Conservation (phyloP, 2,329 filamentous ascomycete genomes). For the Botrytis medusae region DNA sequence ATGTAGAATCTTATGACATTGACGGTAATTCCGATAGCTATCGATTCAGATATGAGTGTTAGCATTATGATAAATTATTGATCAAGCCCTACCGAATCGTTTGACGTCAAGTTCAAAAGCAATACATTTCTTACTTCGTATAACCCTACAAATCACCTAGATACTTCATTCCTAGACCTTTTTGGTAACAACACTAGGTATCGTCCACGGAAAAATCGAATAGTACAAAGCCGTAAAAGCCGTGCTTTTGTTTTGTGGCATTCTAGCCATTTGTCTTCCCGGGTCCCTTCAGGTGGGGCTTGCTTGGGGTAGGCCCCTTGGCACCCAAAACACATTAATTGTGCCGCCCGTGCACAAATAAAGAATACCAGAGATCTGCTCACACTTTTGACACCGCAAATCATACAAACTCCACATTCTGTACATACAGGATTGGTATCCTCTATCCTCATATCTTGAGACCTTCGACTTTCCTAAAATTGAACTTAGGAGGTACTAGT, state of each 20-base stretch:
- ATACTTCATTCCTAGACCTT: neutral
- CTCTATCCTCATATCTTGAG: conserved; percentile 12
- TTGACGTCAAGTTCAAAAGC: neutral
- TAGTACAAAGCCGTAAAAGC: neutral
- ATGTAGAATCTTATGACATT: neutral
- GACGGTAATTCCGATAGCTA: neutral
- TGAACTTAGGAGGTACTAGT: neutral
- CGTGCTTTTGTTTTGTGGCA: neutral
- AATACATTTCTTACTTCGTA: neutral
- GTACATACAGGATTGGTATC: neutral
- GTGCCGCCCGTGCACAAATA: conserved; percentile 13
- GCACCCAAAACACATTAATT: conserved; percentile 7
- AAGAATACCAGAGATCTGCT: neutral
- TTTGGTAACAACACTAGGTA: neutral
- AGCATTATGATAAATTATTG: neutral
- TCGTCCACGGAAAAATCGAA: neutral
- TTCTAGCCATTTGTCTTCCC: conserved; percentile 7
- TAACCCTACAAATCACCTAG: neutral
- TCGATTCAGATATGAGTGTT: neutral
- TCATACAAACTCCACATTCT: conserved; percentile 10
- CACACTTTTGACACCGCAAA: conserved; percentile 2
- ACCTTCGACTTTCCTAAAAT: neutral
- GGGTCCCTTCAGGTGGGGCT: conserved; percentile 16
- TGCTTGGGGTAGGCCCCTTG: conserved; percentile 5
- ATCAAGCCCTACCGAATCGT: neutral